Evolutionary conservation across 2,329 filamentous ascomycete species (phyloP), one percentile per base, ranked within the genome.

Genomic region (Exophiala bonariae): DNA sequence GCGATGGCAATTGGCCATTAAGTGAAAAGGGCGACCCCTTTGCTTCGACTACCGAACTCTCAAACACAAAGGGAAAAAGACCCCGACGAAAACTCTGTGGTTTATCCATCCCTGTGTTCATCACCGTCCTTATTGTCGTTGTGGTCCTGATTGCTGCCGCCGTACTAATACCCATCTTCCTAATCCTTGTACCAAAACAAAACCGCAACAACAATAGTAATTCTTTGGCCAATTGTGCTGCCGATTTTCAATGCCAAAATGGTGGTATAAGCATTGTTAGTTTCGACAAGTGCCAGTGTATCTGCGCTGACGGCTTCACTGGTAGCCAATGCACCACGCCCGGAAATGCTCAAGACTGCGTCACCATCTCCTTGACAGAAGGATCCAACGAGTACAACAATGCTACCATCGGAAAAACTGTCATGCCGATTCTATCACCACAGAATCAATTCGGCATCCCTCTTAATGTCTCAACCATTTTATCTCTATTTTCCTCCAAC

Each of bases 221-320:
- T 26, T 49, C 63, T 32, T 65, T 68, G 23, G 61, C 68, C 19
- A 49, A 49, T 41, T 95, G 89, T 64, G 75, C 80, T 55, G 68
- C 73, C 31, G 76, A 77, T 22, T 69, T 86, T 11, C 76, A 74
- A 0, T 96, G 92, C 62, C 71, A 79, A 42, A 96, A 97, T 55
- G 89, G 89, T 8, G 92, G 92, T 20, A 83, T 84, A 14, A 90
- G 84, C 45, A 79, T 92, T 13, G 68, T 89, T 16, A 80, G 78
- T 13, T 74, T 81, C 47, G 79, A 81, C 3, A 72, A 78, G 16
- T 97, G 92, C 69, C 85, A 85, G 10, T 99, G 92, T 64, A 82
- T 96, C 34, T 99, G 92, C 67, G 82, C 85, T 17, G 90, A 93
- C 59, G 89, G 91, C 1, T 97, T 92, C 64, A 91, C 87, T 0